Percentiles rank a stretch among this genome's conserved stretches.
These are phyloP conservation scores for Cyclaneusma minus DNA, from an alignment of 2,329 filamentous ascomycete species.

Conservation along the genomic window DNA sequence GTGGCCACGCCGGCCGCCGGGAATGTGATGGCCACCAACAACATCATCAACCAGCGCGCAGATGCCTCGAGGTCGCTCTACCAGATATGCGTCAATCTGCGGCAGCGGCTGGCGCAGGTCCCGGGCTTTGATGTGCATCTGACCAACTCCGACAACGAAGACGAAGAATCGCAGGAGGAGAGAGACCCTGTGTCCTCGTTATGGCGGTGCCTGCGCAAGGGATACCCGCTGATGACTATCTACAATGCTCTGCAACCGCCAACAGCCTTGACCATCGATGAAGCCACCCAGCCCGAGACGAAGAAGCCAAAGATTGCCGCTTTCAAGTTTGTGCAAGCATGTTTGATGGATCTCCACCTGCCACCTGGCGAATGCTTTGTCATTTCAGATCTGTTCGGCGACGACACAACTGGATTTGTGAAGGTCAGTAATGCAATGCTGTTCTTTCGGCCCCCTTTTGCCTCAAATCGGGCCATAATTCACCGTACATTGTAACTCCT, in stretches of 20 bases:
- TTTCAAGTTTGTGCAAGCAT: conserved; percentile 86
- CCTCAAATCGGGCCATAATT: conserved; percentile 1
- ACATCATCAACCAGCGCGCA: conserved; percentile 95
- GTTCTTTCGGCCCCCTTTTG: conserved; percentile 8
- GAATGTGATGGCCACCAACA: conserved; percentile 63
- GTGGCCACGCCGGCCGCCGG: conserved; percentile 27
- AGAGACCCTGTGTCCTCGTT: conserved; percentile 78
- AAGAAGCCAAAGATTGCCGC: conserved; percentile 78
- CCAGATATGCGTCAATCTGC: conserved; percentile 81
- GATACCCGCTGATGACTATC: conserved; percentile 71
- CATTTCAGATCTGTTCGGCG: conserved; percentile 78
- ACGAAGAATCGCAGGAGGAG: conserved; percentile 40
- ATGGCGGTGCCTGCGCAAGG: conserved; percentile 75
- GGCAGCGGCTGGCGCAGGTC: conserved; percentile 66
- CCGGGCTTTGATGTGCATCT: conserved; percentile 69
- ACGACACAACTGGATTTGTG: conserved; percentile 93
- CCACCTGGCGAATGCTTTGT: conserved; percentile 76
- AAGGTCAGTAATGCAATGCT: too few relatives aligned
- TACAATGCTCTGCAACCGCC: conserved; percentile 73
- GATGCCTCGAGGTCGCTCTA: conserved; percentile 86
- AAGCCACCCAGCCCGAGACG: conserved; percentile 42
- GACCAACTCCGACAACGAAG: conserved; percentile 54
- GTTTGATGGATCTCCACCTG: conserved; percentile 67
- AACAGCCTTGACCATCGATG: conserved; percentile 51
- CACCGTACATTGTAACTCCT: too few relatives aligned